Percentiles rank a stretch among this genome's conserved stretches.
phyloP scores from a whole-genome alignment of 768 basidiomycete species.

The Termitomyces sp. region DNA sequence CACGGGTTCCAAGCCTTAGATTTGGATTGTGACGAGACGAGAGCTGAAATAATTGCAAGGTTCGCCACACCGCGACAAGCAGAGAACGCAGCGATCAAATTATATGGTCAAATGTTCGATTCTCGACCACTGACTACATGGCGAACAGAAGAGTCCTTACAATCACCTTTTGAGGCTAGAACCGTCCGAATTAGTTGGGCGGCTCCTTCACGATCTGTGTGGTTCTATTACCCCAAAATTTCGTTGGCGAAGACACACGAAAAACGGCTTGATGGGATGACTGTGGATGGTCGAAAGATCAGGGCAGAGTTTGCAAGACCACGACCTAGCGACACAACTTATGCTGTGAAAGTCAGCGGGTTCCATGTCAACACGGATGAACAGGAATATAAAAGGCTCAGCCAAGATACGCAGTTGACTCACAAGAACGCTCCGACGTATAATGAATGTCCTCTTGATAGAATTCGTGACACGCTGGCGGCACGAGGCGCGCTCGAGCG shows the following conservation, averaged over 20 bases:
- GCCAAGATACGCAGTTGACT: slow-evolving; percentile 20
- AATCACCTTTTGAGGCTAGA: slow-evolving; percentile 15
- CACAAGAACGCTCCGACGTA: slow-evolving; percentile 33
- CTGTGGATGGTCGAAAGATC: slow-evolving; percentile 35
- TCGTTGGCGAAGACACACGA: slow-evolving; percentile 38
- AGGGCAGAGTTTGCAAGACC: slow-evolving; percentile 33
- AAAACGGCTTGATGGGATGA: slow-evolving; percentile 30
- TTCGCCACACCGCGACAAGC: slow-evolving; percentile 27
- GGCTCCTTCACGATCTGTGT: slow-evolving; percentile 36
- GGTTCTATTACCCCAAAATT: slow-evolving; percentile 40
- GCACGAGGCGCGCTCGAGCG: slow-evolving; percentile 31
- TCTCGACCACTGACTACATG: slow-evolving; percentile 21
- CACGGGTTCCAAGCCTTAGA: slow-evolving; percentile 19
- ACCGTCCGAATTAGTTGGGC: slow-evolving; percentile 42
- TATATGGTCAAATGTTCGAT: slow-evolving; percentile 26
- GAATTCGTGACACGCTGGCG: slow-evolving; percentile 30
- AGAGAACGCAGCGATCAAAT: slow-evolving; percentile 23
- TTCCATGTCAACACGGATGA: slow-evolving; percentile 31
- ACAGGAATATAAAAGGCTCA: slow-evolving; percentile 28
- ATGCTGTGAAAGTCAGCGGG: slow-evolving; percentile 38
- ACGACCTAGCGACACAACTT: slow-evolving; percentile 29
- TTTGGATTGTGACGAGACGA: slow-evolving; percentile 16
- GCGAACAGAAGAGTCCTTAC: slow-evolving; percentile 16
- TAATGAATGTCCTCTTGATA: slow-evolving; percentile 20
- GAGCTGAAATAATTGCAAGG: slow-evolving; percentile 18